Evolutionary conservation across 306 rosid genomes (phyloP).

Genomic region (Acacia acuminata): DNA sequence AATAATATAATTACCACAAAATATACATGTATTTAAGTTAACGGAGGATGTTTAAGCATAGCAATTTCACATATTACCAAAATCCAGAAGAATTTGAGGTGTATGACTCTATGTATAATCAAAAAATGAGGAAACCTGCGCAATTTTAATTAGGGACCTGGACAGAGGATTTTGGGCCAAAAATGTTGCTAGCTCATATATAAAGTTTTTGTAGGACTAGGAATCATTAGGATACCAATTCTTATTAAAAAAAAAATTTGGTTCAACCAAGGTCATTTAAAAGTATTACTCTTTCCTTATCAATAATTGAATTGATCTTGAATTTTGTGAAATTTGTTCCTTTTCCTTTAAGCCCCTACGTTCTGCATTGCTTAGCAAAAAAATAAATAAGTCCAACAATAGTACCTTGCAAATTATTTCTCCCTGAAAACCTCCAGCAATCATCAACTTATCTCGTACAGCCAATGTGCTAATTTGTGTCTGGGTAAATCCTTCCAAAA

Average conservation of each 20-base stretch:
- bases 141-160: not conserved
- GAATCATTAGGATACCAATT: not conserved
- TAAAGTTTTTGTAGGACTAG: not conserved
- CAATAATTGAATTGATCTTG: not conserved
- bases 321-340: not conserved
- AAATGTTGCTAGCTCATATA: not conserved
- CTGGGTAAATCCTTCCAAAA: conserved; percentile 78
- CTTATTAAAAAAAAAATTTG: not conserved
- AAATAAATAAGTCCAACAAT: not conserved
- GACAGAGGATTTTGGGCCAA: not conserved
- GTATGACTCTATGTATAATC: not conserved
- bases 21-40: not conserved
- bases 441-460: conserved; percentile 68
- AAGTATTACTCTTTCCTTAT: not conserved
- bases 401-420: conserved; percentile 87
- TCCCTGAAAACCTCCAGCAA: conserved; percentile 89
- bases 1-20: too few relatives aligned
- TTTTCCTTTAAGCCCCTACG: not conserved
- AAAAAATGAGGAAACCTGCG: not conserved
- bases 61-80: not conserved
- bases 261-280: not conserved
- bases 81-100: not conserved
- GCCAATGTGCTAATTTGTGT: conserved; percentile 80
- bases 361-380: not conserved
- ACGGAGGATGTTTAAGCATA: not conserved